Evolutionary conservation across 2,329 filamentous ascomycete species (phyloP), one percentile per base, ranked within the genome.

Genomic region (Aspergillus udagawae): DNA sequence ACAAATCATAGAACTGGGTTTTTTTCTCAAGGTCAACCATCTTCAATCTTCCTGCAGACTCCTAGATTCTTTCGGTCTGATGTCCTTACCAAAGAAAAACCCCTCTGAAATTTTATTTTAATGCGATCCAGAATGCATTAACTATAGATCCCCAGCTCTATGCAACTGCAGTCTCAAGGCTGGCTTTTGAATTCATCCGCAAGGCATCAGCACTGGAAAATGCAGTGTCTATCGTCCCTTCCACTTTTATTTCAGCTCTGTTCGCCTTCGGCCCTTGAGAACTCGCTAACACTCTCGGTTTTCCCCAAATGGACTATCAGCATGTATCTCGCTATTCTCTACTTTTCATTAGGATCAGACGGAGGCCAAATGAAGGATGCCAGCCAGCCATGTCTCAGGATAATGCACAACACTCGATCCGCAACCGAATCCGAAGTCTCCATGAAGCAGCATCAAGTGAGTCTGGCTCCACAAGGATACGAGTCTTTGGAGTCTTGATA

Each of bases 401-500:
- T 23, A 25, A 27, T 25, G 20, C 21, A 14, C 44, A 47, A 17
- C 23, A 14, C 23, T 25, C 44, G 21, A 17, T 47, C 21, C 3
- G 21, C 44, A 47, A n/a, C 20, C 23, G 12, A 47, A 23, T 27
- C 44, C 44, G 5, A 27, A 17, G 12, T 14, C 20, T 17, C 44
- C 25, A 47, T 47, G 44, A 12, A 47, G 14, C 44, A 25, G 25
- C 44, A 25, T 14, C 21, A 17, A 47, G 44, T 23, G 21, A 23
- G 9, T 47, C 44, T 14, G 21, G 21, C 12, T 47, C 44, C 9
- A 5, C 12, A 4, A 23, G 12, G 23, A 17, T 23, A 3, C 44
- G 12, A 14, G 38, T 50, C 7, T 60, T 58, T 41, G 52, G 55
- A 3, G 17, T 25, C 6, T 21, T 58, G 29, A 55, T 53, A 29